These are phyloP conservation scores for Fusarium brevicatenulatum DNA, from an alignment of 2,329 filamentous ascomycete species.

Conservation along the genomic window DNA sequence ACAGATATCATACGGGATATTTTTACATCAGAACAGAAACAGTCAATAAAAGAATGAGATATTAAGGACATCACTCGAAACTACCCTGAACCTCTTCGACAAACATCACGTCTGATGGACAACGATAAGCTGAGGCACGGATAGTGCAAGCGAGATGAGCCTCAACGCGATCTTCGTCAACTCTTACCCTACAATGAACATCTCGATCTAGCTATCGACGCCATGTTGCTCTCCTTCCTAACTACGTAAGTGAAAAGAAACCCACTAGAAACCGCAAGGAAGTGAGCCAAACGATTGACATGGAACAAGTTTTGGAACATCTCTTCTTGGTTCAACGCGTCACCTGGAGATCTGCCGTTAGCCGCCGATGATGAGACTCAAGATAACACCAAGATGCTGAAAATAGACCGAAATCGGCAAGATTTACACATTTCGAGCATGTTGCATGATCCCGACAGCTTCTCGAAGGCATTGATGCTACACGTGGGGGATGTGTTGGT, in stretches of 20 bases:
- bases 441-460: slow-evolving; percentile 5
- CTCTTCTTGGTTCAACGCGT: background rate
- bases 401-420: slow-evolving; percentile 5
- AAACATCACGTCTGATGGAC: background rate
- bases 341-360: background rate
- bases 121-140: background rate
- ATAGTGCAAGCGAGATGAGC: background rate
- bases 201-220: background rate
- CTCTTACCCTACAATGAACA: slow-evolving; percentile 1
- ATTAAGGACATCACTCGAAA: background rate
- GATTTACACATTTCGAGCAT: background rate
- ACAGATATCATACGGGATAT: background rate
- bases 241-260: slow-evolving; percentile 6
- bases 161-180: background rate
- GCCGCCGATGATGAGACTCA: background rate
- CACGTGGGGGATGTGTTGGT: background rate
- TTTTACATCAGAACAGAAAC: background rate
- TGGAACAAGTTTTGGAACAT: slow-evolving; percentile 1
- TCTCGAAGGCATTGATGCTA: slow-evolving; percentile 9
- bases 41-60: background rate
- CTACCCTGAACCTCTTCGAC: background rate
- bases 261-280: slow-evolving; percentile 13
- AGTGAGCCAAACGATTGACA: background rate
- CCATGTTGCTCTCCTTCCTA: slow-evolving; percentile 12
- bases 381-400: background rate